Conservation (phyloP, 192 early-diverging fungal species). For the Podila epicladia region DNA sequence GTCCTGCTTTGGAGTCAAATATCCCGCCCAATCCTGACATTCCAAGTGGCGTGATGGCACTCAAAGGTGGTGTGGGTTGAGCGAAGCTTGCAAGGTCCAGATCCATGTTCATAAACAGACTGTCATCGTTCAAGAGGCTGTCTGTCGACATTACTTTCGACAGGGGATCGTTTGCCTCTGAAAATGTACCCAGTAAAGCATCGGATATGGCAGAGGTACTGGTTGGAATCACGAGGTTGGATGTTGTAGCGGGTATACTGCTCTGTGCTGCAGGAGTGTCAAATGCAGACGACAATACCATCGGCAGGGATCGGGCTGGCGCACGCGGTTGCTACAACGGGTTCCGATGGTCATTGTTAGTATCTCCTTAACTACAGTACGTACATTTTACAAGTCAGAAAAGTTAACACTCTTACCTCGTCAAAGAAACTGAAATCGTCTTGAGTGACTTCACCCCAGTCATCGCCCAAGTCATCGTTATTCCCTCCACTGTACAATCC, state of each 20-base stretch:
- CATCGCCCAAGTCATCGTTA: slow-evolving; percentile 31
- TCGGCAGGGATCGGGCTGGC: slow-evolving; percentile 7
- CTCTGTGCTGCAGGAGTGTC: slow-evolving; percentile 19
- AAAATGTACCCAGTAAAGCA: slow-evolving; percentile 10
- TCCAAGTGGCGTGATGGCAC: slow-evolving; percentile 11
- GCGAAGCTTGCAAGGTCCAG: slow-evolving; percentile 24
- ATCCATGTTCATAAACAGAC: slow-evolving; percentile 37
- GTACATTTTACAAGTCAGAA: neutral
- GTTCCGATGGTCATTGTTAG: neutral
- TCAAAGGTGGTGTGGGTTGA: slow-evolving; percentile 18
- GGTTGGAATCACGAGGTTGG: neutral
- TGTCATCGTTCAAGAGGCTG: slow-evolving; percentile 26
- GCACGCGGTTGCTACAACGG: slow-evolving; percentile 30
- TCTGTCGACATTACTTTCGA: slow-evolving; percentile 13
- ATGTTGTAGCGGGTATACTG: slow-evolving; percentile 40
- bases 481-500: slow-evolving; percentile 28
- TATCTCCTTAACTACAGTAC: too few species aligned
- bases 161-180: slow-evolving; percentile 11
- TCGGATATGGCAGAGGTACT: slow-evolving; percentile 5
- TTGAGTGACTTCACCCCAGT: slow-evolving; percentile 42
- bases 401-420: slow-evolving; percentile 5
- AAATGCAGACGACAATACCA: slow-evolving; percentile 3
- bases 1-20: neutral
- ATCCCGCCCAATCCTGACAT: neutral
- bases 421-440: slow-evolving; percentile 52